Evolutionary conservation across 2,329 filamentous ascomycete species (phyloP).

Genomic region (Beauveria sp.): DNA sequence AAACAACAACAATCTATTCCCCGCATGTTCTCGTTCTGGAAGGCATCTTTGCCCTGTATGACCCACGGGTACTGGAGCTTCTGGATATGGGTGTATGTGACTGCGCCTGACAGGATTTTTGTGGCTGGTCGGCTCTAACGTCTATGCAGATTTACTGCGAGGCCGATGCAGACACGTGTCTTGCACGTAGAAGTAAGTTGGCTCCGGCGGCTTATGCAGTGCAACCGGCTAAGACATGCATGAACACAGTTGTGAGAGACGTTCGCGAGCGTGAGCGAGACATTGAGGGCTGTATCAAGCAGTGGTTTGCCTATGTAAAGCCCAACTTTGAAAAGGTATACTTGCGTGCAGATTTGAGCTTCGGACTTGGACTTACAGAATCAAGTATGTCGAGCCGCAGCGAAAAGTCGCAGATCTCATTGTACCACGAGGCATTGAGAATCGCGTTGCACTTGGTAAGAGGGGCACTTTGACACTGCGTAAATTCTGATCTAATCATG

Average conservation of each 20-base stretch:
- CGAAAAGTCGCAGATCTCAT: conserved; percentile 90
- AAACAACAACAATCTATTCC: conserved; percentile 87
- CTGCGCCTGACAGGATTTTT: background rate
- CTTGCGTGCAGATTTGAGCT: conserved; percentile 64
- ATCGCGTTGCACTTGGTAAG: conserved; percentile 76
- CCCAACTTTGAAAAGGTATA: conserved; percentile 79
- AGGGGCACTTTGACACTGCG: no score
- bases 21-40: conserved; percentile 93
- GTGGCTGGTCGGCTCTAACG: background rate
- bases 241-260: conserved; percentile 64
- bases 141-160: conserved; percentile 75
- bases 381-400: conserved; percentile 82
- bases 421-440: conserved; percentile 89
- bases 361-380: conserved; percentile 31
- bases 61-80: conserved; percentile 74
- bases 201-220: conserved; percentile 11
- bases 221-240: conserved; percentile 11
- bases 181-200: conserved; percentile 72
- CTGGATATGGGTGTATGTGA: conserved; percentile 74
- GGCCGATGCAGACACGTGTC: conserved; percentile 87
- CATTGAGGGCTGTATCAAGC: conserved; percentile 92
- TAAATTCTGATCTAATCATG: background rate
- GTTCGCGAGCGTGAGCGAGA: conserved; percentile 83
- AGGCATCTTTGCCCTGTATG: conserved; percentile 91
- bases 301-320: conserved; percentile 96